These are phyloP conservation scores for Pichia norvegensis DNA, from an alignment of 1,139 yeast genomes.

Conservation along the genomic window DNA sequence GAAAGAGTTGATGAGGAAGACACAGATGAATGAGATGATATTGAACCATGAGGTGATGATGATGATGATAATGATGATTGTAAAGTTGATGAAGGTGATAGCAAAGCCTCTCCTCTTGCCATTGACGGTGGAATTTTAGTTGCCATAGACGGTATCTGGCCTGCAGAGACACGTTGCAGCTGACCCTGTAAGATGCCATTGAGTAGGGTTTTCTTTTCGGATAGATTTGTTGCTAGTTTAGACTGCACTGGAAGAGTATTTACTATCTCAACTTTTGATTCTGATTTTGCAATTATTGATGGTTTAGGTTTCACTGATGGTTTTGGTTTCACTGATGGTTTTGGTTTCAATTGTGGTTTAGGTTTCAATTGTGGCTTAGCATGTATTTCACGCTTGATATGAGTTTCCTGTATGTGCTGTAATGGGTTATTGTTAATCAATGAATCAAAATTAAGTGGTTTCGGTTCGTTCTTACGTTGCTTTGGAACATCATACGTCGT, in stretches of 20 bases:
- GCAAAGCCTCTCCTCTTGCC: neutral
- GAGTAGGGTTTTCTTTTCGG: neutral
- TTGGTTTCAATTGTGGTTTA: neutral
- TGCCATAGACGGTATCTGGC: conserved; percentile 1
- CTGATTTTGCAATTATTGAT: too few species aligned
- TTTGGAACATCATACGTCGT: conserved; percentile 6
- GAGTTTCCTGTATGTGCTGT: neutral
- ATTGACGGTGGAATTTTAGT: neutral
- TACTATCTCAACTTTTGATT: too few species aligned
- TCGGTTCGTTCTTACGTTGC: conserved; percentile 16
- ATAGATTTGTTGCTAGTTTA: neutral
- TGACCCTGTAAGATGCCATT: neutral
- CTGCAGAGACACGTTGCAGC: conserved; percentile 6
- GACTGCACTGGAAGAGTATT: neutral
- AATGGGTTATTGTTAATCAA: conserved; percentile 7
- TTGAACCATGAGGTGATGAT: neutral
- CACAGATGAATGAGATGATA: neutral
- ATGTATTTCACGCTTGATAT: neutral
- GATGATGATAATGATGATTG: neutral
- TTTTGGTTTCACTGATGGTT: conserved; percentile 1
- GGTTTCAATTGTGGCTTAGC: conserved; percentile 2
- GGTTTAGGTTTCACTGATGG: conserved; percentile 2
- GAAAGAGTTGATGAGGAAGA: neutral
- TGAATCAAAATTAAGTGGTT: conserved; percentile 20
- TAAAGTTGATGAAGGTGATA: neutral